Evolutionary conservation across 495 filamentous ascomycete genomes (phyloP).

Genomic region (Penicillium steckii): DNA sequence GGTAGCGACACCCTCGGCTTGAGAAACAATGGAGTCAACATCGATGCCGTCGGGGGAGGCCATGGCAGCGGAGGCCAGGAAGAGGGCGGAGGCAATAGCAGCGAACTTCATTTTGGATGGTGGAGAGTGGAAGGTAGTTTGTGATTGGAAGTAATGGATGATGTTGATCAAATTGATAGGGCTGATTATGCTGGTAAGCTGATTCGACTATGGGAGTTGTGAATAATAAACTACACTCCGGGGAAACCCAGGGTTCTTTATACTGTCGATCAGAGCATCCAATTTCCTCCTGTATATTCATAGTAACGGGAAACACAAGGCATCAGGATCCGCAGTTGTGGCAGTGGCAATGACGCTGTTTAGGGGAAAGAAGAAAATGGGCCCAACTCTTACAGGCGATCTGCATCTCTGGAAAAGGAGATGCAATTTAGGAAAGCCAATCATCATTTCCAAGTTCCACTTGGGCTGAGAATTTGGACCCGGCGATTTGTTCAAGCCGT

Average conservation of each 20-base stretch:
- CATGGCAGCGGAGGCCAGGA: constrained; percentile 24
- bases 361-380: background rate
- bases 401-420: background rate
- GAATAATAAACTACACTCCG: constrained; percentile 1
- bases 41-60: constrained; percentile 13
- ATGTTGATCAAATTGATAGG: background rate
- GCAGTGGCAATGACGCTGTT: constrained; percentile 2
- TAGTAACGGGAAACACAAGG: constrained; percentile 12
- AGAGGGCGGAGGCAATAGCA: constrained; percentile 23
- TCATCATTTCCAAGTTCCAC: constrained; percentile 17
- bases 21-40: constrained; percentile 17
- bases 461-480: background rate
- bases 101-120: constrained; percentile 29
- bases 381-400: background rate
- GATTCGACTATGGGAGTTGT: background rate
- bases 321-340: background rate
- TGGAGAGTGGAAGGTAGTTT: background rate
- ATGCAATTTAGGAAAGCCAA: background rate
- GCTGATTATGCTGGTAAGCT: no score
- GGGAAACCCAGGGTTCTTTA: constrained; percentile 5
- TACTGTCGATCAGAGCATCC: background rate
- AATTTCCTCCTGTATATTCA: constrained; percentile 8
- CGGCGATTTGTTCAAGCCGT: constrained; percentile 1
- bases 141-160: background rate
- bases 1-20: constrained; percentile 5